phyloP scores from a whole-genome alignment of 129 eudicot species.

The Logfia minima region DNA sequence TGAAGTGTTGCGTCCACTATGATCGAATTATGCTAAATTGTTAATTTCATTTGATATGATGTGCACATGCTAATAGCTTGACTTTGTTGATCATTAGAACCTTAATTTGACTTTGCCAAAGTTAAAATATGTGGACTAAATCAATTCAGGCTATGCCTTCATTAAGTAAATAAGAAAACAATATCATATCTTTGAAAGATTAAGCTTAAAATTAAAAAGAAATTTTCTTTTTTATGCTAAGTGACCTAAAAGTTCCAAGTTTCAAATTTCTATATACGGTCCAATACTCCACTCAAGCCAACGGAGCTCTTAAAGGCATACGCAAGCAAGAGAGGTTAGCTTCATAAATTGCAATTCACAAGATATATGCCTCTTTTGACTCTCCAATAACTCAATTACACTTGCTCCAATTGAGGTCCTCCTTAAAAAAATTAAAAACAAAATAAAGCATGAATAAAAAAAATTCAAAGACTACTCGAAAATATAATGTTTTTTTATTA shows the following conservation, averaged over 20 bases:
- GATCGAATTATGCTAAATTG: slow-evolving; percentile 2
- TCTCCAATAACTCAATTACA: slow-evolving; percentile 11
- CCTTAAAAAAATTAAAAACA: background rate
- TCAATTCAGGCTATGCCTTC: no score
- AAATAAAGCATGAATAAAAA: background rate
- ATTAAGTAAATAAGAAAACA: background rate
- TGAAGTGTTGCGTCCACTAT: slow-evolving; percentile 23
- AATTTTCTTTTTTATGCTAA: background rate
- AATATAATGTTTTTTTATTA: no score
- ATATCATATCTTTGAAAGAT: background rate
- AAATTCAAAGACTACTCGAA: background rate
- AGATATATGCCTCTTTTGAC: slow-evolving; percentile 34
- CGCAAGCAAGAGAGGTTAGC: slow-evolving; percentile 24
- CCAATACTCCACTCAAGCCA: background rate
- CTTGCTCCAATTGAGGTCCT: background rate
- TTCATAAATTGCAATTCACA: slow-evolving; percentile 32
- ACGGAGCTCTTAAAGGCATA: slow-evolving; percentile 25
- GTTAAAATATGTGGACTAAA: background rate
- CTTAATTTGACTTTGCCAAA: slow-evolving; percentile 13
- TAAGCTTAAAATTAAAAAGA: background rate
- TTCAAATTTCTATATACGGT: background rate
- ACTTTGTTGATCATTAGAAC: slow-evolving; percentile 26
- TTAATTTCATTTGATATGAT: slow-evolving; percentile 27
- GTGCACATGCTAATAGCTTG: slow-evolving; percentile 38
- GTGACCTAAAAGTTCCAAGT: background rate